Percentiles rank a stretch among this genome's conserved stretches.
These are phyloP conservation scores for Yarrowia sp. DNA, from an alignment of 805 yeast species.

Conservation along the genomic window DNA sequence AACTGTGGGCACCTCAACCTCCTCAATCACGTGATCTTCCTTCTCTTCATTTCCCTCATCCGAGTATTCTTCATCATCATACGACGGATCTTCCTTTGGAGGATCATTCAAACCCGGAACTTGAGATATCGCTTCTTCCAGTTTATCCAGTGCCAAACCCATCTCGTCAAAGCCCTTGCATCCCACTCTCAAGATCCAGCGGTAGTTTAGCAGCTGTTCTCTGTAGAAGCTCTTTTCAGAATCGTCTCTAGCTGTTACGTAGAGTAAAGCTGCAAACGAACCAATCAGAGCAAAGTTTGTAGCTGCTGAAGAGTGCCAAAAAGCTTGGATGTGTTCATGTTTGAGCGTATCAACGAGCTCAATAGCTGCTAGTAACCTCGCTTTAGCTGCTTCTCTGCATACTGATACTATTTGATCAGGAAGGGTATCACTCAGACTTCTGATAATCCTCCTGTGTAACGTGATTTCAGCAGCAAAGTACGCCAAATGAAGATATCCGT, in stretches of 20 bases:
- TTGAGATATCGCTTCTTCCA: conserved; percentile 69
- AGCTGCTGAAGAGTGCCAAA: conserved; percentile 85
- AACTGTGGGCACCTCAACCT: neutral
- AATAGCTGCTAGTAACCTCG: conserved; percentile 76
- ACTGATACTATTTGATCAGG: conserved; percentile 59
- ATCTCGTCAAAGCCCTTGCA: conserved; percentile 78
- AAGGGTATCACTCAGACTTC: conserved; percentile 42
- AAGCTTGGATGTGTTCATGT: conserved; percentile 80
- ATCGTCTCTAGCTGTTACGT: conserved; percentile 53
- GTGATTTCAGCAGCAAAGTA: conserved; percentile 89
- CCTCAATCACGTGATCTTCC: neutral
- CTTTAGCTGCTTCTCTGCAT: conserved; percentile 81
- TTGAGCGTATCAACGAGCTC: conserved; percentile 73
- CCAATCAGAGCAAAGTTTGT: conserved; percentile 80
- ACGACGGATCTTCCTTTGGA: neutral
- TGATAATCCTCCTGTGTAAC: conserved; percentile 57
- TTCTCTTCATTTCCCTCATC: neutral
- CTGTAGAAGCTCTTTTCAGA: conserved; percentile 63
- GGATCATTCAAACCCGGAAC: conserved; percentile 52
- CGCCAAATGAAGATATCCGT: conserved; percentile 76
- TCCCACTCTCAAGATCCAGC: conserved; percentile 71
- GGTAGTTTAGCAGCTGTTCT: conserved; percentile 69
- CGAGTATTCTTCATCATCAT: neutral
- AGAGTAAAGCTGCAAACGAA: conserved; percentile 79
- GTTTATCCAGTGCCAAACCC: conserved; percentile 64